A percentile compares a stretch with the other conserved stretches of the same genome.
Evolutionary conservation across 352 stramenopile species (phyloP).

Genomic region (Sclerospora graminicola): DNA sequence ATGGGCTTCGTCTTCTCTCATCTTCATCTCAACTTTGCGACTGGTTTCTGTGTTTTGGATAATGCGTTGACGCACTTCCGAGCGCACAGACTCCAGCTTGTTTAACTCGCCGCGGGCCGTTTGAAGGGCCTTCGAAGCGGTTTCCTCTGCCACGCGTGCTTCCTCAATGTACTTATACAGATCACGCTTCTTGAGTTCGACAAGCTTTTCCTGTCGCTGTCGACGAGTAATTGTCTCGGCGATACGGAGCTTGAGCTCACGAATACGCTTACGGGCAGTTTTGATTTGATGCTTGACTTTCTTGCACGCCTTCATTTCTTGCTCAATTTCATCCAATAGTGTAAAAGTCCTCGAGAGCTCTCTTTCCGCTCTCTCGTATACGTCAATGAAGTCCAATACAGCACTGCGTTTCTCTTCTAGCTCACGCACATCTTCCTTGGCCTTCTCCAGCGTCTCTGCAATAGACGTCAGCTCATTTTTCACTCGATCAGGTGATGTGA

Average conservation of each 20-base stretch:
- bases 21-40: conserved; percentile 55
- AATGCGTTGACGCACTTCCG: conserved; percentile 45
- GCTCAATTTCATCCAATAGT: conserved; percentile 51
- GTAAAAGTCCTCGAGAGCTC: conserved; percentile 53
- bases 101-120: conserved; percentile 40
- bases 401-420: conserved; percentile 54
- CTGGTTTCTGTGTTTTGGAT: conserved; percentile 31
- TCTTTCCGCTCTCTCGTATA: conserved; percentile 57
- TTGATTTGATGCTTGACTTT: conserved; percentile 68
- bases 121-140: conserved; percentile 41
- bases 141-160: conserved; percentile 46
- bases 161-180: conserved; percentile 62
- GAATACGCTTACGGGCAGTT: conserved; percentile 34
- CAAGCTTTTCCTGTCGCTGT: conserved; percentile 58
- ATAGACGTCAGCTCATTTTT: conserved; percentile 59
- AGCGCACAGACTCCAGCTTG: conserved; percentile 40
- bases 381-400: conserved; percentile 49
- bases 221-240: conserved; percentile 50
- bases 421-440: conserved; percentile 52
- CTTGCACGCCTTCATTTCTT: conserved; percentile 57
- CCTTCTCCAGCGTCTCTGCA: conserved; percentile 48
- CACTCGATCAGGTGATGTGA: conserved; percentile 85
- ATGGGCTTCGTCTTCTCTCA: conserved; percentile 49
- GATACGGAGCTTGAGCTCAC: conserved; percentile 33
- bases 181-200: conserved; percentile 61